phyloP scores from a whole-genome alignment of 2,329 filamentous ascomycete genomes.

The Thielaviopsis populi region DNA sequence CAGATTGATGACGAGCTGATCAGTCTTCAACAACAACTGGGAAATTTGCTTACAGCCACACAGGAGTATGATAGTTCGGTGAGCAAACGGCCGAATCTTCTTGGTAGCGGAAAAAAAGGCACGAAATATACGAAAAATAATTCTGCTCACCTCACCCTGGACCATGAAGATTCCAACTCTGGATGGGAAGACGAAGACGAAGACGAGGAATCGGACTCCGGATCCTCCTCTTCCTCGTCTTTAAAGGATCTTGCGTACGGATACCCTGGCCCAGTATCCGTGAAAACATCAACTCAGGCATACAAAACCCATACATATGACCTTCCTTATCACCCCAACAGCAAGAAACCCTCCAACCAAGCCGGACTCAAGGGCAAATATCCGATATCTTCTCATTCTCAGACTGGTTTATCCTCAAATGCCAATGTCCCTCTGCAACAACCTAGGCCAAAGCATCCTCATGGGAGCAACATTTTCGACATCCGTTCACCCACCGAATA shows the following conservation, averaged over 20 bases:
- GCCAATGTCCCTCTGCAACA: slow-evolving; percentile 63
- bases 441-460: slow-evolving; percentile 62
- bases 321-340: slow-evolving; percentile 6
- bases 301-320: not conserved
- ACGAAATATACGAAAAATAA: not conserved
- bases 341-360: slow-evolving; percentile 8
- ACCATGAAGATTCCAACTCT: slow-evolving; percentile 11
- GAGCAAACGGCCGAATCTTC: not conserved
- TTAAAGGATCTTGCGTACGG: slow-evolving; percentile 16
- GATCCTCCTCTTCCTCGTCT: slow-evolving; percentile 3
- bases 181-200: slow-evolving; percentile 14
- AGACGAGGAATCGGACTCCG: slow-evolving; percentile 2
- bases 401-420: not conserved
- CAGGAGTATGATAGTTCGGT: slow-evolving; percentile 9
- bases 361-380: not conserved
- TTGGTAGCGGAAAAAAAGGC: not conserved
- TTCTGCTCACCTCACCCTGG: not conserved
- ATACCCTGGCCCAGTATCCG: not conserved
- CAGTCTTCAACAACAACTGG: not conserved
- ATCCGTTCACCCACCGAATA: slow-evolving; percentile 8
- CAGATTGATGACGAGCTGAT: slow-evolving; percentile 2
- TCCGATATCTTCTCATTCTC: not conserved
- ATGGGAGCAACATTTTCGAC: slow-evolving; percentile 37
- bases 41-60: slow-evolving; percentile 12
- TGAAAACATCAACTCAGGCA: not conserved